phyloP scores from a whole-genome alignment of 345 rosid genomes.

The Mallotus nudiflorus region DNA sequence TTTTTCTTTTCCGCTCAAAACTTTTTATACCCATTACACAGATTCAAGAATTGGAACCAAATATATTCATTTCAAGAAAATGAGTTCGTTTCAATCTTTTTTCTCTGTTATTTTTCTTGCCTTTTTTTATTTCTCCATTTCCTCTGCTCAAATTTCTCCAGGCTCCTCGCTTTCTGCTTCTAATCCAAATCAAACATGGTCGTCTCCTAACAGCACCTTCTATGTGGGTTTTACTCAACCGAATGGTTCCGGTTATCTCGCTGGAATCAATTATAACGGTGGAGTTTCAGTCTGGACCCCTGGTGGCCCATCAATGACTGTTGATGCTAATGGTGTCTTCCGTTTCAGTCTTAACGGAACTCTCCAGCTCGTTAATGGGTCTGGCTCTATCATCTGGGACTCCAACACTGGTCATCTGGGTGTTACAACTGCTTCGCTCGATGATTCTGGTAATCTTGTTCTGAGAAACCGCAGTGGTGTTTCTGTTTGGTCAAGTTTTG shows the following conservation, averaged over 20 bases:
- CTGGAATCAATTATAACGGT: conserved; percentile 46
- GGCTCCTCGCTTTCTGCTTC: conserved; percentile 52
- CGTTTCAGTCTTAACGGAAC: conserved; percentile 47
- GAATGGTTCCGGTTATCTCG: conserved; percentile 38
- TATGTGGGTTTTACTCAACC: conserved; percentile 40
- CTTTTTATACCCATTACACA: no score
- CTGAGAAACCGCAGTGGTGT: conserved; percentile 21
- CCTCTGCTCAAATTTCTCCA: conserved; percentile 24
- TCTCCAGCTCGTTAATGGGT: conserved; percentile 58
- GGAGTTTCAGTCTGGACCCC: conserved; percentile 55
- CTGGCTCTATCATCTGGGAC: conserved; percentile 57
- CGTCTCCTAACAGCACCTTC: conserved; percentile 43
- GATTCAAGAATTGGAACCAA: neutral
- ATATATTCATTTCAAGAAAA: no score
- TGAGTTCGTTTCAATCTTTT: neutral
- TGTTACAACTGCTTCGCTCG: conserved; percentile 50
- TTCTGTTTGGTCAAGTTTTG: conserved; percentile 61
- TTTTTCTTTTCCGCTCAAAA: no score
- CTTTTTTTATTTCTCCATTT: conserved; percentile 15
- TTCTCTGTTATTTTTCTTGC: conserved; percentile 2
- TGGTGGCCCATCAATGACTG: conserved; percentile 30
- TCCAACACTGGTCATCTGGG: conserved; percentile 42
- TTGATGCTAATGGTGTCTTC: conserved; percentile 51
- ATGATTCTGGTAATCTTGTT: conserved; percentile 49
- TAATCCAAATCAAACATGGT: conserved; percentile 35